Evolutionary conservation across 768 basidiomycete genomes (phyloP), one percentile per base, ranked within the genome.

Genomic region (Daedaleopsis sinensis): DNA sequence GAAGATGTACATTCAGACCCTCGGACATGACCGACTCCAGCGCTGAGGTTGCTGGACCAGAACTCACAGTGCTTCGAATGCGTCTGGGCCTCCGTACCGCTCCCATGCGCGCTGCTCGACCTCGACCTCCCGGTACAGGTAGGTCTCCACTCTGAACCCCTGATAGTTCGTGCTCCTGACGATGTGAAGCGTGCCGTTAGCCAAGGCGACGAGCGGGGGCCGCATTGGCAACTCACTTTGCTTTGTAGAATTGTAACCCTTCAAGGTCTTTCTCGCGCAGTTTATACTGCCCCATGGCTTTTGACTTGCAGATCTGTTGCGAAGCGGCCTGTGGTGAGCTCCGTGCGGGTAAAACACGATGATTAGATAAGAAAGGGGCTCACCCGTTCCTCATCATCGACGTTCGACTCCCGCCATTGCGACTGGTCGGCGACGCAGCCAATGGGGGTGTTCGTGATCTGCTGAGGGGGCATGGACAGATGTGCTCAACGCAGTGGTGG

Each of bases 91-190:
- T 8, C 51, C 52, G 52, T 38, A 37, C 18, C 36, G 35, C 36
- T 52, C 52, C 52, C 52, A 52, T n/a, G 52, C 52, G n/a, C 16
- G 13, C 3, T 18, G 15, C 36, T 52, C 52, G n/a, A 52, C 36
- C n/a, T 38, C 52, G 19, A 35, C n/a, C 52, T 52, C 36, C 1
- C 13, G 37, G 36, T 52, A 46, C 44, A 46, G 18, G 21, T 46
- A 19, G 9, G n/a, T 46, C 16, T 18, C 21, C 16, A 46, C 44
- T n/a, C n/a, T 46, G n/a, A n/a, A 46, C 15, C 44, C 44, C 44
- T n/a, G 18, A 4, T 9, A n/a, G n/a, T 46, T 46, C 44, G 18
- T 46, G n/a, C 2, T 19, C 44, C 42, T 43, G 42, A 15, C 42
- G 42, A n/a, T 1, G n/a, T n/a, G 42, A 5, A 43, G 5, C 13